Conservation (phyloP, 495 filamentous ascomycete species). For the Thermothielavioides terrestris region DNA sequence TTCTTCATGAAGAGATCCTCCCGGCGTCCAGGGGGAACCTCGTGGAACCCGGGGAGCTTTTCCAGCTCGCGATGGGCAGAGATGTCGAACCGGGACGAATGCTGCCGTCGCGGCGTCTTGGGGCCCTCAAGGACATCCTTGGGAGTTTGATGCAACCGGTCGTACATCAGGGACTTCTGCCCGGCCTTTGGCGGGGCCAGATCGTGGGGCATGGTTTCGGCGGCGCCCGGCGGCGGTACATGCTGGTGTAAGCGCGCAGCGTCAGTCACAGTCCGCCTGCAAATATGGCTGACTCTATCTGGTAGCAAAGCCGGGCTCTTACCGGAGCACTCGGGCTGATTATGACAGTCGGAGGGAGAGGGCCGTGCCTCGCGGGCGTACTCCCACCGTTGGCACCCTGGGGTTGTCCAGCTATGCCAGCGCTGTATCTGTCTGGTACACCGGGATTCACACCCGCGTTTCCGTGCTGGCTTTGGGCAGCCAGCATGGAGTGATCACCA, state of each 20-base stretch:
- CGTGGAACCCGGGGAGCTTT: conserved; percentile 97
- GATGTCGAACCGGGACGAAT: conserved; percentile 96
- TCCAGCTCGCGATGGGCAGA: conserved; percentile 94
- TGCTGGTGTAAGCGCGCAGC: conserved; percentile 49
- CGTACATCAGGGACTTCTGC: conserved; percentile 80
- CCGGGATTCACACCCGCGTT: conserved; percentile 19
- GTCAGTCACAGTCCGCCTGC: conserved; percentile 17
- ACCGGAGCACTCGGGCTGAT: conserved; percentile 94
- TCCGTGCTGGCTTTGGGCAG: conserved; percentile 29
- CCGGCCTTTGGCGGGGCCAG: conserved; percentile 85
- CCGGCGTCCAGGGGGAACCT: conserved; percentile 87
- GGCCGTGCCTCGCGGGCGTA: conserved; percentile 61
- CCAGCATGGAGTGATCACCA: conserved; percentile 38
- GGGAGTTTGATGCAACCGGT: conserved; percentile 83
- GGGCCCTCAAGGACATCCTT: conserved; percentile 95
- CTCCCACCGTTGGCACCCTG: conserved; percentile 51
- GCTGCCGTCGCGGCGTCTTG: conserved; percentile 88
- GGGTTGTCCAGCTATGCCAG: conserved; percentile 25
- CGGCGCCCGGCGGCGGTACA: conserved; percentile 81
- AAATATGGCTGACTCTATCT: too few species aligned
- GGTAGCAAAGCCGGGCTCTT: too few species aligned
- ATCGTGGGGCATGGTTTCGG: conserved; percentile 97
- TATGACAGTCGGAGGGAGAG: conserved; percentile 79
- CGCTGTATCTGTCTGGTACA: conserved; percentile 39
- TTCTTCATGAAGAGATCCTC: conserved; percentile 99